phyloP scores from a whole-genome alignment of 2,329 filamentous ascomycete species.

The Stagonosporopsis chrysanthemi region DNA sequence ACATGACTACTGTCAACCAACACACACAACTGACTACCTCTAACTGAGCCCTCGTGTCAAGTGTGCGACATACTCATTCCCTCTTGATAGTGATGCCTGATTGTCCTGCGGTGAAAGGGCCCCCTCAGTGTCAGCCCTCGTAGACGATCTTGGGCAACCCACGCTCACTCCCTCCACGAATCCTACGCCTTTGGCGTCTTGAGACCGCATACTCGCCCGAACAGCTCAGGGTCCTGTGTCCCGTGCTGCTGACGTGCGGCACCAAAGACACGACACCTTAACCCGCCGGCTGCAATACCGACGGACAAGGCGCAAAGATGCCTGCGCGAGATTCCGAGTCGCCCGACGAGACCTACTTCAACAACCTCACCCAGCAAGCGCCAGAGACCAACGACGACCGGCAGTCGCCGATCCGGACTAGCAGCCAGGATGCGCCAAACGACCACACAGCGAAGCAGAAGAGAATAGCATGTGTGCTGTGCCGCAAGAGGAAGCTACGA shows the following conservation, averaged over 20 bases:
- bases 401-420: conserved; percentile 47
- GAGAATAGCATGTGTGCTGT: conserved; percentile 92
- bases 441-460: conserved; percentile 65
- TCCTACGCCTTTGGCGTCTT: neutral
- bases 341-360: conserved; percentile 61
- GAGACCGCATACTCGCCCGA: too few species aligned
- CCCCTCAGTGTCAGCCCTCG: conserved; percentile 1
- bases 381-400: conserved; percentile 32
- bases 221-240: neutral
- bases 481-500: conserved; percentile 87
- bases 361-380: conserved; percentile 60
- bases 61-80: conserved; percentile 2
- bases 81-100: conserved; percentile 20
- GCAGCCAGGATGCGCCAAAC: conserved; percentile 53
- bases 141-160: neutral
- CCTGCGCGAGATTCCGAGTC: conserved; percentile 42
- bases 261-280: neutral
- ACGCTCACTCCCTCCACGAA: conserved; percentile 3
- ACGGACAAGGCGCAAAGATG: conserved; percentile 30
- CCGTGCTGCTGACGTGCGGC: conserved; percentile 18
- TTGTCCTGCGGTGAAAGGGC: conserved; percentile 8
- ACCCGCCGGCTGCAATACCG: neutral
- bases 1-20: conserved; percentile 14
- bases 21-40: conserved; percentile 5
- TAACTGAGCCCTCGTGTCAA: neutral